A percentile compares a stretch with the other conserved stretches of the same genome.
phyloP scores from a whole-genome alignment of 306 rosid genomes.

The Elaeagnus macrophylla region DNA sequence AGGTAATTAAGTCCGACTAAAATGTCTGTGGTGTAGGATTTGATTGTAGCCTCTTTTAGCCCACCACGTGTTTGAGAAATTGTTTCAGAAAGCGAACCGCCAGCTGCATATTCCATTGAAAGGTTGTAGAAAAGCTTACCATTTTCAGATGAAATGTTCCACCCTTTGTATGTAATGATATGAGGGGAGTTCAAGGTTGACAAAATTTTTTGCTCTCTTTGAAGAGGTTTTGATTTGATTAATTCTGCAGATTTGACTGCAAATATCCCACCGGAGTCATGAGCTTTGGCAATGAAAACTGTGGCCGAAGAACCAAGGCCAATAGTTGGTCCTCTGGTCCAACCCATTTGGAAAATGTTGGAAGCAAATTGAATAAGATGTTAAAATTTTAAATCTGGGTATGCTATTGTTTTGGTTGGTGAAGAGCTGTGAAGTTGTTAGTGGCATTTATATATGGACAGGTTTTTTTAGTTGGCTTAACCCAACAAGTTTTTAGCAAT shows the following conservation, averaged over 20 bases:
- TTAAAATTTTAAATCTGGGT: too few relatives aligned
- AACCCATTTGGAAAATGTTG: constrained; percentile 33
- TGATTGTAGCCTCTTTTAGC: constrained; percentile 33
- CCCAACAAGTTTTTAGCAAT: constrained; percentile 9
- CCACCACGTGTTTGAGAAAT: constrained; percentile 29
- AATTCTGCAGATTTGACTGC: constrained; percentile 63
- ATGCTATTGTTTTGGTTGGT: too few relatives aligned
- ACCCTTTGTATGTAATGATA: constrained; percentile 50
- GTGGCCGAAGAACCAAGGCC: constrained; percentile 84
- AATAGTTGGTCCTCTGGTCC: constrained; percentile 54
- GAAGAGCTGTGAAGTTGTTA: too few relatives aligned
- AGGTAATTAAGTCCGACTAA: constrained; percentile 47
- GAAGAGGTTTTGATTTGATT: constrained; percentile 35
- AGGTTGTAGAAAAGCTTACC: constrained; percentile 48
- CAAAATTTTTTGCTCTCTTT: constrained; percentile 46
- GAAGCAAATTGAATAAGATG: too few relatives aligned
- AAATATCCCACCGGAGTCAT: constrained; percentile 23
- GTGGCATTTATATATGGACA: background rate
- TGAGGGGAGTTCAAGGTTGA: constrained; percentile 40
- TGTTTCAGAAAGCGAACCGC: constrained; percentile 48
- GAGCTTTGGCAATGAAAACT: constrained; percentile 39
- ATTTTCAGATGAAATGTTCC: constrained; percentile 43
- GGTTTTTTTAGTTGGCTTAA: constrained; percentile 15
- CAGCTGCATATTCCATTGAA: constrained; percentile 62
- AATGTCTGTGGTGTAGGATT: constrained; percentile 41